Evolutionary conservation across 345 rosid species (phyloP), one percentile per base, ranked within the genome.

Genomic region (Psidium guajava): DNA sequence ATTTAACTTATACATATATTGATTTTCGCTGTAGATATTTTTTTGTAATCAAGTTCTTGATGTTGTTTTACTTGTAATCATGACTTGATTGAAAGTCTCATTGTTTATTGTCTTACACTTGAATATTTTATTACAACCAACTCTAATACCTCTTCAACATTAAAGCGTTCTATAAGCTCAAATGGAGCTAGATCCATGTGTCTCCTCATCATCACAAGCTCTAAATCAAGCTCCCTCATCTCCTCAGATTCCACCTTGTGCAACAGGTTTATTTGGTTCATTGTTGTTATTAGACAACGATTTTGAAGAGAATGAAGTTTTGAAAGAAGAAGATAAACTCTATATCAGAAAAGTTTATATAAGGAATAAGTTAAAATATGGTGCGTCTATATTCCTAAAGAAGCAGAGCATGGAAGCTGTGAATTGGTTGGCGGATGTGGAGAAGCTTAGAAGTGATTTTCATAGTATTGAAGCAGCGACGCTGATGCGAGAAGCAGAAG

Each of bases 401-500:
- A 58, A 58, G 16, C 16, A 2, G 0, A 58, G 16, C 5, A 25
- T 5, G 16, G 16, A 58, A 58, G 64, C 24, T n/a, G 1, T 0
- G 32, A 58, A 58, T 25, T 58, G 64, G 64, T 58, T 58, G 32
- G 28, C 16, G 1, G 7, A 58, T 25, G 15, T 12, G 32, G 16
- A 58, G 64, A 58, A 58, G 32, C 16, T 58, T 11, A 58, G 7
- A 58, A n/a, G 5, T 11, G 8, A 58, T 25, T 25, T 56, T 4
- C 6, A 2, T 24, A 10, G 16, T 58, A n/a, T 12, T 11, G 32
- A 11, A 58, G 0, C 3, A 12, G 0, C 64, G n/a, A 58, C 0
- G 25, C 3, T 5, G 0, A 57, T 0, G 6, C 28, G 0, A 25
- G 0, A 5, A 57, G 61, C 0, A 10, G 15, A 57, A 25, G 61